Base-by-base conservation (phyloP, 768 basidiomycete species). In the Leccinum barrowsii region DNA sequence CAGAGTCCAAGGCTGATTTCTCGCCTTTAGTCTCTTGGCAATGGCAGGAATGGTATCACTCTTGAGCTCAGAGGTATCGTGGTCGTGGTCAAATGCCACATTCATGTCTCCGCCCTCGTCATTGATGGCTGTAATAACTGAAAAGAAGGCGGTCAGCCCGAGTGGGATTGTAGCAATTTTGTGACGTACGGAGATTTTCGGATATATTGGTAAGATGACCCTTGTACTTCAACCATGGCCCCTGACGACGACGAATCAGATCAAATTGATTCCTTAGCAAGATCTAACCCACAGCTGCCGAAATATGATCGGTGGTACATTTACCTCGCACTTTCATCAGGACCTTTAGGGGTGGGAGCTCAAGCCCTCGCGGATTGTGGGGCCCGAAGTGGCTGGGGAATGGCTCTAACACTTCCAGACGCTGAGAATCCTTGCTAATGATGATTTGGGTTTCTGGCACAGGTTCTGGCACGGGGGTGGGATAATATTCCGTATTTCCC, bases 241-340 rank as follows among this genome's bases (percentile, higher is more conserved):
- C 97, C 90, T 92, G 67, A 22, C 56, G 47, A 59, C 22, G 42
- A 59, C 13, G 35, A 24, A 22, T 24, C 44, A 59, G 46, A 35
- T 26, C 52, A 34, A 56, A 34, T 56, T 22, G 15, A 35, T 21
- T 30, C 32, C 7, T 35, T n/a, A 5, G 34, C 32, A 46, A 50
- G 51, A 21, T 15, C 32, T n/a, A 42, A 76, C 86, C 52, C 65
- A 91, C 90, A 32, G 97, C 97, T 40, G 97, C 97, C 34, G 92
- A 94, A 57, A 98, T 99, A 70, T 98, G 97, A 68, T 99, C 97
- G 17, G 97, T 99, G 12, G 97, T 99, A 73, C 97, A 99, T 76
- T 99, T 98, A n/a, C 97, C 97, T 63, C 91, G 79, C 7, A 98
- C 92, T 30, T 94, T 78, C 82, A 98, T 85, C 52, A 99, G 73